Base-by-base conservation (phyloP, 352 stramenopile species). In the Phytophthora podocarpi region DNA sequence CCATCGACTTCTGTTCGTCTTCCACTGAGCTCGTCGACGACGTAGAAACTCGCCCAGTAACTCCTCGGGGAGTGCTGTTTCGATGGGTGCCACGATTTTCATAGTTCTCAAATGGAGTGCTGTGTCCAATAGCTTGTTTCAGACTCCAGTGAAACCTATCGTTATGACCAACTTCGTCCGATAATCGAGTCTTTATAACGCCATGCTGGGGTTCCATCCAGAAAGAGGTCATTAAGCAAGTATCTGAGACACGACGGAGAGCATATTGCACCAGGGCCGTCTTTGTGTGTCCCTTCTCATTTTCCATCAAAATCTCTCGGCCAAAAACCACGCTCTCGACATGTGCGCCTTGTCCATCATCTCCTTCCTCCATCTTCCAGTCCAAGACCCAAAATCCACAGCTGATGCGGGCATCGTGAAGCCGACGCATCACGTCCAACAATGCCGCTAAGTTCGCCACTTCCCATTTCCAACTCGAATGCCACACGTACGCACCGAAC, bases 131-230 rank as follows among this genome's bases (percentile, higher is more conserved):
- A 20, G 82, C 85, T 58, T 91, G 76, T 30, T 78, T 78, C 30
- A 91, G 45, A 34, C 76, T 81, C 72, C 76, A 85, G 43, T 92
- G 83, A 58, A 93, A 90, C 4, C 39, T 73, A 45, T 92, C 82
- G 4, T 61, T 79, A n/a, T 59, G 36, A 26, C 83, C 78, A 26
- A 69, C 60, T 32, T 74, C 46, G 30, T 72, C 53, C 1, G 83
- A 80, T 21, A 92, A 37, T 0, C 68, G 78, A 16, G 71, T 78
- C 45, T 90, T 90, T 16, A 91, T 73, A 39, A 80, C 70, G 5
- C 85, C 85, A 64, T 93, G 80, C 53, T 93, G 83, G 3, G 87
- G 87, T 58, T 96, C 87, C 85, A 96, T 95, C 87, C 87, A 96
- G 30, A 96, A 86, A 6, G 85, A 95, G 9, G 85, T 96, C 73